Conservation (phyloP, 495 filamentous ascomycete species). For the Penicillium waksmanii region DNA sequence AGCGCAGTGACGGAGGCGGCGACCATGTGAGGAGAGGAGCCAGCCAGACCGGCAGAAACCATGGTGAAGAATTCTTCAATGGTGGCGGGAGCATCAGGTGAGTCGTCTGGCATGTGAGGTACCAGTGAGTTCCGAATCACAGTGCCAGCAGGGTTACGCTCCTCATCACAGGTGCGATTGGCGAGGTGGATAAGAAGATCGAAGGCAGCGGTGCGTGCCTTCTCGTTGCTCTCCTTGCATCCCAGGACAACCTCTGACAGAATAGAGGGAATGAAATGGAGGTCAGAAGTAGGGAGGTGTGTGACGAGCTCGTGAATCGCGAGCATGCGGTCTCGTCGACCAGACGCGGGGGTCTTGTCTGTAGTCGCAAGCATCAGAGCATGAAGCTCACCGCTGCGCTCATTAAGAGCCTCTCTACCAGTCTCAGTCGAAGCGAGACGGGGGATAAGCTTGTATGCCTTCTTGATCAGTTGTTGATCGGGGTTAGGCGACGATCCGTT, state of each 20-base stretch:
- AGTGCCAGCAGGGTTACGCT: constrained; percentile 62
- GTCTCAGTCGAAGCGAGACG: constrained; percentile 78
- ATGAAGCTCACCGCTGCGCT: constrained; percentile 77
- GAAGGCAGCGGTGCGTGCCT: constrained; percentile 84
- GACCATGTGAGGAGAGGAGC: constrained; percentile 90
- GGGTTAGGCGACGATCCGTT: constrained; percentile 51
- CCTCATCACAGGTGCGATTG: constrained; percentile 66
- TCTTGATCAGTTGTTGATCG: constrained; percentile 97
- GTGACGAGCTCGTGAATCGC: constrained; percentile 79
- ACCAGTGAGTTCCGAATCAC: constrained; percentile 82
- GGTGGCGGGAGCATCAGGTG: constrained; percentile 73
- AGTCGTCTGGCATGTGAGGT: constrained; percentile 77
- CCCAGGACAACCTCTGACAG: constrained; percentile 92
- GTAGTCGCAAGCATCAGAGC: constrained; percentile 72
- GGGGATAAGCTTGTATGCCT: constrained; percentile 96
- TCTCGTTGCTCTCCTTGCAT: constrained; percentile 96
- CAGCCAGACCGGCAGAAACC: constrained; percentile 93
- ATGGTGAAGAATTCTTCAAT: constrained; percentile 98
- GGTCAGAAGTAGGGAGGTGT: constrained; percentile 70
- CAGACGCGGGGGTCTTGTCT: constrained; percentile 81
- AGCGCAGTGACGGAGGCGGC: constrained; percentile 91
- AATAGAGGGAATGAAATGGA: constrained; percentile 91
- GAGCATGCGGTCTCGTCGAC: constrained; percentile 79
- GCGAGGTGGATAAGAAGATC: constrained; percentile 89
- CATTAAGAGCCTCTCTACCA: constrained; percentile 70